Conservation (phyloP, 2,329 filamentous ascomycete genomes). For the Paraconiothyrium sp. region DNA sequence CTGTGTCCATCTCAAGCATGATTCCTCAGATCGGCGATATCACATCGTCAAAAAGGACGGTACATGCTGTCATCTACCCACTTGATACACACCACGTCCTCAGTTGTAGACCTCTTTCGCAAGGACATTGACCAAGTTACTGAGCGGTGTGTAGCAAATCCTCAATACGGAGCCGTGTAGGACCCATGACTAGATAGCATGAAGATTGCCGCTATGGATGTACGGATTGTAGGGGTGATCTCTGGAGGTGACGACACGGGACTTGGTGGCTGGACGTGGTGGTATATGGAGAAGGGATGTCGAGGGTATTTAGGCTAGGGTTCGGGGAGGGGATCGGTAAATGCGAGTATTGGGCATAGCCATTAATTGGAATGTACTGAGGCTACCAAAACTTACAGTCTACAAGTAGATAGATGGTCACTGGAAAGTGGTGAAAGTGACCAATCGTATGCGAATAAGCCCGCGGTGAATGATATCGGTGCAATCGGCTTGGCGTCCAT, state of each 20-base stretch:
- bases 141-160: neutral
- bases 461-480: conserved; percentile 9
- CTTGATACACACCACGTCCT: too few species aligned
- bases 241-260: neutral
- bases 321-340: too few species aligned
- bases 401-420: neutral
- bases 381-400: too few species aligned
- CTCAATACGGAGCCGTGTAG: conserved; percentile 1
- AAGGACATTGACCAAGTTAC: conserved; percentile 3
- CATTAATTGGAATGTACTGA: too few species aligned
- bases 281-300: too few species aligned
- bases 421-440: neutral
- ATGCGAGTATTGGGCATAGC: too few species aligned
- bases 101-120: neutral
- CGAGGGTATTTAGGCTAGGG: too few species aligned
- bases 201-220: neutral
- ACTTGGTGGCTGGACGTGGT: neutral
- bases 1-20: neutral
- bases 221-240: neutral
- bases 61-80: neutral
- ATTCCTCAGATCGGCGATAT: neutral
- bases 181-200: neutral
- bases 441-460: conserved; percentile 9
- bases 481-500: neutral
- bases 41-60: neutral